Conservation (phyloP, 2,329 filamentous ascomycete species). For the Elsinoe australis region DNA sequence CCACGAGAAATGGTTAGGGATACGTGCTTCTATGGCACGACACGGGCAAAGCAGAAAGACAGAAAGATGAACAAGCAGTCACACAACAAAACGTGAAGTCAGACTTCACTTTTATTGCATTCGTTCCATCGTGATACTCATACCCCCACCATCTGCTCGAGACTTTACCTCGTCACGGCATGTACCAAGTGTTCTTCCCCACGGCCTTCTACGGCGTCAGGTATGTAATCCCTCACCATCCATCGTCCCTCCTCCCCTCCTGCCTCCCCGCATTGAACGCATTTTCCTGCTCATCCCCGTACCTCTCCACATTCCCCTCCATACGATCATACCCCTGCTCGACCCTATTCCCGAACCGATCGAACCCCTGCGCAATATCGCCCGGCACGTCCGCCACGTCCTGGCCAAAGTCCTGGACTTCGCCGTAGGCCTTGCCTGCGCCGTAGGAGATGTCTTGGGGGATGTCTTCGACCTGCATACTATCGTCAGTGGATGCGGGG, state of each 20-base stretch:
- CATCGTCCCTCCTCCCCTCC: constrained; percentile 12
- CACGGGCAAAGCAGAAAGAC: no score
- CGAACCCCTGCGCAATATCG: constrained; percentile 29
- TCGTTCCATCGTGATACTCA: no score
- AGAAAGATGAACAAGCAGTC: no score
- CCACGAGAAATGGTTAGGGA: no score
- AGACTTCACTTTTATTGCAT: no score
- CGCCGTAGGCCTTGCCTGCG: constrained; percentile 37
- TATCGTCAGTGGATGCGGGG: background rate
- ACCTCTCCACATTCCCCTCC: constrained; percentile 22
- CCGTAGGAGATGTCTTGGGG: constrained; percentile 33
- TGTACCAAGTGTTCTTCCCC: no score
- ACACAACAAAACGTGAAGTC: no score
- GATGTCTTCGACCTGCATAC: constrained; percentile 31
- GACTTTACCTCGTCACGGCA: background rate
- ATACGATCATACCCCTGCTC: constrained; percentile 40
- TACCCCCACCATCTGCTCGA: no score
- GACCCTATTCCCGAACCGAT: constrained; percentile 31
- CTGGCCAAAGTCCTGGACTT: constrained; percentile 39
- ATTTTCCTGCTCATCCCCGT: constrained; percentile 23
- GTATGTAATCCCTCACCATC: background rate
- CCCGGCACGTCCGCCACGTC: constrained; percentile 30
- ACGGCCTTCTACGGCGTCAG: background rate
- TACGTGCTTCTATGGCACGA: no score
- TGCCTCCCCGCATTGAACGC: constrained; percentile 22